A percentile compares a stretch with the other conserved stretches of the same genome.
phyloP scores from a whole-genome alignment of 805 yeast species.

The Ogataea trehalophila region DNA sequence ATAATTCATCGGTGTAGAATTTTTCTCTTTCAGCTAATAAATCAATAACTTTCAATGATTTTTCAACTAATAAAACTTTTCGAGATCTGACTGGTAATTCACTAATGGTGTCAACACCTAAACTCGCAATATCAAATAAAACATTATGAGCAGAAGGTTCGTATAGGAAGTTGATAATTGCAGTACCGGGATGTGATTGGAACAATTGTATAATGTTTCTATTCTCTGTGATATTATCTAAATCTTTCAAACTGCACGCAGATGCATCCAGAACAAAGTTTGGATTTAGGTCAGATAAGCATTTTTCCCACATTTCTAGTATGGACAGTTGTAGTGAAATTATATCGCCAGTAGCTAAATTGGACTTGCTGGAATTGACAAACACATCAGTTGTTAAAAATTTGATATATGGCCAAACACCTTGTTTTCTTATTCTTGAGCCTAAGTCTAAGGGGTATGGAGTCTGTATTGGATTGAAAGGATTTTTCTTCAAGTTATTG shows the following conservation, averaged over 20 bases:
- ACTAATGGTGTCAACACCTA: conserved; percentile 55
- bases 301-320: conserved; percentile 44
- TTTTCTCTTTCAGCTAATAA: conserved; percentile 49
- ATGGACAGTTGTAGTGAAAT: conserved; percentile 49
- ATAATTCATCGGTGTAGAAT: conserved; percentile 50
- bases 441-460: conserved; percentile 67
- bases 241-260: conserved; percentile 37
- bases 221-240: conserved; percentile 43
- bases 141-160: conserved; percentile 51
- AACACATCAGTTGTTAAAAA: conserved; percentile 66
- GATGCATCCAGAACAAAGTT: conserved; percentile 47
- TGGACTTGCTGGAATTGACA: conserved; percentile 42
- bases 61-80: conserved; percentile 33
- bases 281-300: conserved; percentile 48
- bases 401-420: conserved; percentile 78
- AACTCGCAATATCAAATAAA: conserved; percentile 50
- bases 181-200: conserved; percentile 66
- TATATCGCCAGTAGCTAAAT: conserved; percentile 32
- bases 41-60: conserved; percentile 41
- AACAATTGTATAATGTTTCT: conserved; percentile 45
- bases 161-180: conserved; percentile 57
- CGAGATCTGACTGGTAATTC: conserved; percentile 33
- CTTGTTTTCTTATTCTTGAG: conserved; percentile 50
- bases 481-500: conserved; percentile 25
- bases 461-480: conserved; percentile 36